Conservation (phyloP, 2,329 filamentous ascomycete species). For the Akanthomyces muscarius region DNA sequence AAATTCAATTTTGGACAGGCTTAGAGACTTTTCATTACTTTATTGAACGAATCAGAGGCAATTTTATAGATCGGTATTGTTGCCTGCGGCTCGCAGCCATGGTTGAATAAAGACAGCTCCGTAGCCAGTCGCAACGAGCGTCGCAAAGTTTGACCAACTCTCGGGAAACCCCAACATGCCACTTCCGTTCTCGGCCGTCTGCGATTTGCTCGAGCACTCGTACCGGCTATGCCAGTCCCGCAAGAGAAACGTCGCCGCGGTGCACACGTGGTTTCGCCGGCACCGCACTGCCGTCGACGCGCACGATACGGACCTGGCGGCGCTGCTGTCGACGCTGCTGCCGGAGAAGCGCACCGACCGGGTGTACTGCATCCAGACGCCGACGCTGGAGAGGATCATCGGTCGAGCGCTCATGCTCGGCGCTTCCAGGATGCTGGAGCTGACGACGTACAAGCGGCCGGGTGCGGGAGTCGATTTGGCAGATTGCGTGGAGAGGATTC, state of each 20-base stretch:
- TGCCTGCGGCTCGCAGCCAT: background rate
- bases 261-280: slow-evolving; percentile 64
- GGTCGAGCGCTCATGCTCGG: slow-evolving; percentile 63
- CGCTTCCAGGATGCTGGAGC: slow-evolving; percentile 53
- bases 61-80: background rate
- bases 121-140: background rate
- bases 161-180: slow-evolving; percentile 29
- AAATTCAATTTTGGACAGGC: background rate
- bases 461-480: slow-evolving; percentile 63
- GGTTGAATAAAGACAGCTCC: background rate
- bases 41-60: background rate
- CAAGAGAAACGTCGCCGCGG: slow-evolving; percentile 33
- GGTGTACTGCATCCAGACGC: slow-evolving; percentile 66
- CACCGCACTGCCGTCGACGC: slow-evolving; percentile 57
- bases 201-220: slow-evolving; percentile 67
- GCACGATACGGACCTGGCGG: slow-evolving; percentile 52
- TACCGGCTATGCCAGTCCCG: slow-evolving; percentile 42
- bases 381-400: slow-evolving; percentile 62
- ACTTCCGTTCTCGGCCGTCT: slow-evolving; percentile 66
- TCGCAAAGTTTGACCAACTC: background rate
- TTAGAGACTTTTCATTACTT: background rate
- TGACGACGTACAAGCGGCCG: slow-evolving; percentile 58
- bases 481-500: slow-evolving; percentile 63
- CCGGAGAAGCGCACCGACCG: slow-evolving; percentile 73
- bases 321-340: slow-evolving; percentile 70